These are phyloP conservation scores for Populus simonii DNA, from an alignment of 345 rosid species.

Conservation along the genomic window DNA sequence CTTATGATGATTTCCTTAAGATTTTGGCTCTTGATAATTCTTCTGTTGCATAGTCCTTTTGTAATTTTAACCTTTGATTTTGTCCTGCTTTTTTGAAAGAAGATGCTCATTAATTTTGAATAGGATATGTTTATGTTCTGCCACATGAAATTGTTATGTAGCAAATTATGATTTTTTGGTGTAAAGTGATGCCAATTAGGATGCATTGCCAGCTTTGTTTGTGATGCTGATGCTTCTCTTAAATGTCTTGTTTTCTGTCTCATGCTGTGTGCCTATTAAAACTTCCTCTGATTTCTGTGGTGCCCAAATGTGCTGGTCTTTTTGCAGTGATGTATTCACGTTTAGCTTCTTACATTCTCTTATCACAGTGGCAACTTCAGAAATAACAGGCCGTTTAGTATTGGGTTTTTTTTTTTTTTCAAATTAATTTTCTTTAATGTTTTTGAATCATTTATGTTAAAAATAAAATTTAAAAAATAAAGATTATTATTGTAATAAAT, in stretches of 20 bases:
- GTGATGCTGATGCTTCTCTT: not conserved
- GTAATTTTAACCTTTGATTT: not conserved
- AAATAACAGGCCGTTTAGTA: too few relatives aligned
- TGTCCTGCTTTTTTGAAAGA: not conserved
- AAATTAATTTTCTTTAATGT: too few relatives aligned
- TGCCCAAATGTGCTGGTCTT: not conserved
- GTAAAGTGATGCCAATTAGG: not conserved
- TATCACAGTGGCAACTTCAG: too few relatives aligned
- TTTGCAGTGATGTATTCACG: not conserved
- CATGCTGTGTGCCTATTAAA: not conserved
- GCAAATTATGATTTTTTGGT: not conserved
- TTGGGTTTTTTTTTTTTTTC: too few relatives aligned
- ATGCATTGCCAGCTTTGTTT: not conserved
- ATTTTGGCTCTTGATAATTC: constrained; percentile 41
- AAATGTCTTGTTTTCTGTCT: not conserved
- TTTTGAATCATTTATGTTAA: too few relatives aligned
- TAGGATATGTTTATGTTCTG: not conserved
- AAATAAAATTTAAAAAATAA: too few relatives aligned
- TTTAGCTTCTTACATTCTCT: not conserved
- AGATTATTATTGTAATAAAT: too few relatives aligned
- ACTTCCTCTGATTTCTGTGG: not conserved
- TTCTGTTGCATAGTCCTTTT: not conserved
- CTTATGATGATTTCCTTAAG: constrained; percentile 52
- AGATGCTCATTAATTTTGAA: not conserved
- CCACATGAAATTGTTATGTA: not conserved